phyloP scores from a whole-genome alignment of 2,329 filamentous ascomycete species.

The Colletotrichum lupini region DNA sequence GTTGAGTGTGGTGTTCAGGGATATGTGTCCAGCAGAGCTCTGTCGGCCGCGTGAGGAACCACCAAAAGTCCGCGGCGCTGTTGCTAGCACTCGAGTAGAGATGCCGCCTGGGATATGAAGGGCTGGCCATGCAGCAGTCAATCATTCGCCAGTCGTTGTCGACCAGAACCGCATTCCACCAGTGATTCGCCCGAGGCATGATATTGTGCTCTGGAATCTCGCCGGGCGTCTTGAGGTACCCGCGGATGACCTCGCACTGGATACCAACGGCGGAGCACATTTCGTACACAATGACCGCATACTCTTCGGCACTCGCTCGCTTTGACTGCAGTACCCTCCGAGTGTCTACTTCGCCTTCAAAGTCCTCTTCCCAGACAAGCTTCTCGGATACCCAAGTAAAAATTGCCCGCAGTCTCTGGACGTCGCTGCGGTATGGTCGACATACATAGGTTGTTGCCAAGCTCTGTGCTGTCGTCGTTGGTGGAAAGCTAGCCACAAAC shows the following conservation, averaged over 20 bases:
- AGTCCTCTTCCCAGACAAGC: slow-evolving; percentile 94
- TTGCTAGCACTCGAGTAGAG: slow-evolving; percentile 80
- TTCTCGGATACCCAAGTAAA: slow-evolving; percentile 99
- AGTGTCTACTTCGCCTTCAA: slow-evolving; percentile 86
- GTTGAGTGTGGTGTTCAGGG: slow-evolving; percentile 85
- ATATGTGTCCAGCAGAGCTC: slow-evolving; percentile 98
- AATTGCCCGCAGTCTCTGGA: slow-evolving; percentile 91
- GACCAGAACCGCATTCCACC: slow-evolving; percentile 95
- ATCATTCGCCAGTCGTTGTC: slow-evolving; percentile 97
- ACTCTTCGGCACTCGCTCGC: slow-evolving; percentile 88
- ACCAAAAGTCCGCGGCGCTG: slow-evolving; percentile 85
- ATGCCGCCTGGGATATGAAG: slow-evolving; percentile 84
- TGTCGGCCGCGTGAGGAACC: slow-evolving; percentile 89
- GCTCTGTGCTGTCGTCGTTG: slow-evolving; percentile 82
- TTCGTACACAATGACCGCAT: slow-evolving; percentile 86
- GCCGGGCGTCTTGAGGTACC: slow-evolving; percentile 91
- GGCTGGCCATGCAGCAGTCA: slow-evolving; percentile 91
- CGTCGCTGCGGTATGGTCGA: slow-evolving; percentile 91
- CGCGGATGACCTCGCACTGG: slow-evolving; percentile 86
- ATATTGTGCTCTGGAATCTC: slow-evolving; percentile 84
- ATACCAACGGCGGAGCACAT: slow-evolving; percentile 95
- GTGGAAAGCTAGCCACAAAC: slow-evolving; percentile 86
- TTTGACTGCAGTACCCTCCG: slow-evolving; percentile 85
- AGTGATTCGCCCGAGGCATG: slow-evolving; percentile 91
- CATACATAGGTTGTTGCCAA: slow-evolving; percentile 94